Conservation (phyloP, 305 asterid genomes). For the Withania somnifera region DNA sequence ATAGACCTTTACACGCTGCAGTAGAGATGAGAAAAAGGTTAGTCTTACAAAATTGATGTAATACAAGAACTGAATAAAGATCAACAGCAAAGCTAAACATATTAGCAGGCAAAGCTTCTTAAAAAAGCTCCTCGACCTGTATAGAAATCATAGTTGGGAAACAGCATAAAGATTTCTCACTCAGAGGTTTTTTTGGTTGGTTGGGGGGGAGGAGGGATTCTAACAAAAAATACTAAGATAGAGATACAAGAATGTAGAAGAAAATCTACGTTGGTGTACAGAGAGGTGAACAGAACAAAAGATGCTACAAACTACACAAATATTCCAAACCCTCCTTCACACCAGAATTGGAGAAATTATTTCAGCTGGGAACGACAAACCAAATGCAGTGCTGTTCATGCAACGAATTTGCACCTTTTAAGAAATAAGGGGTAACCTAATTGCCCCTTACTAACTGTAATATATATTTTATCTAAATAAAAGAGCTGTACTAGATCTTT, state of each 20-base stretch:
- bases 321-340: not conserved
- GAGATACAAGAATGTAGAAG: not conserved
- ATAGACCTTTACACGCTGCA: constrained; percentile 94
- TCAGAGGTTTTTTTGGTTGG: too few relatives aligned
- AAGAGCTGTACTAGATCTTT: not conserved
- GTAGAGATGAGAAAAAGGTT: not conserved
- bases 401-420: not conserved
- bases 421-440: not conserved
- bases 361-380: not conserved
- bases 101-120: not conserved
- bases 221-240: not conserved
- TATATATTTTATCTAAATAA: not conserved
- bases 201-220: not conserved
- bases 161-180: not conserved
- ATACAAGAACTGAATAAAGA: not conserved
- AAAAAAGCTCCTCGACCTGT: not conserved
- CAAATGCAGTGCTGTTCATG: not conserved
- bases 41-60: not conserved
- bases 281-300: not conserved
- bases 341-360: not conserved
- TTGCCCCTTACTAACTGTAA: not conserved
- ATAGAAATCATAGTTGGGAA: not conserved
- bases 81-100: not conserved
- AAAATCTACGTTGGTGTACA: not conserved
- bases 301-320: not conserved